Conservation (phyloP, 75 land plant species). For the Selaginella moellendorffii region DNA sequence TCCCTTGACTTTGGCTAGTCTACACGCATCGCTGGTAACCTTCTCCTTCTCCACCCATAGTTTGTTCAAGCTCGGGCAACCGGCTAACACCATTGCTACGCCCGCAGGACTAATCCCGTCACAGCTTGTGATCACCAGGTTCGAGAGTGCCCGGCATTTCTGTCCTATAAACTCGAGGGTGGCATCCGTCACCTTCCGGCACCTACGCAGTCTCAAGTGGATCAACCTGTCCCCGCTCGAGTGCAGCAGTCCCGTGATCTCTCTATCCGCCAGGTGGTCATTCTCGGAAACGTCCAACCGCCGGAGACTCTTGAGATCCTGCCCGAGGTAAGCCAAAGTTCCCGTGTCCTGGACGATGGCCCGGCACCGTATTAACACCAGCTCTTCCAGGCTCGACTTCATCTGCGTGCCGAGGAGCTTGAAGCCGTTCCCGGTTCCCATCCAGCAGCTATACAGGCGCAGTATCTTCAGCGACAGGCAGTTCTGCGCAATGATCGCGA, state of each 20-base stretch:
- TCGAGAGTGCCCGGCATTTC: conserved; percentile 29
- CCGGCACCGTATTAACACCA: conserved; percentile 50
- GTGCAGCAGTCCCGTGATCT: conserved; percentile 40
- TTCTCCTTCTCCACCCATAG: conserved; percentile 44
- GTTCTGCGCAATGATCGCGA: conserved; percentile 28
- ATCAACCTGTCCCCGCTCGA: conserved; percentile 26
- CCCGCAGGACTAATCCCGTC: conserved; percentile 24
- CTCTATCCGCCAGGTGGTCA: conserved; percentile 48
- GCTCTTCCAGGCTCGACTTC: conserved; percentile 42
- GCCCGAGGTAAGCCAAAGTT: conserved; percentile 39
- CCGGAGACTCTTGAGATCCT: conserved; percentile 30
- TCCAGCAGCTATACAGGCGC: conserved; percentile 18
- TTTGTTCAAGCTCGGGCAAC: conserved; percentile 21
- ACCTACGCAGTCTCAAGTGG: conserved; percentile 42
- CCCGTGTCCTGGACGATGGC: conserved; percentile 48
- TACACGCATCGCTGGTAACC: conserved; percentile 28
- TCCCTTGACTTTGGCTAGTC: conserved; percentile 13
- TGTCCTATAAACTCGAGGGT: conserved; percentile 22
- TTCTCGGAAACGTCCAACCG: conserved; percentile 56
- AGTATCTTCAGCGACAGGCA: conserved; percentile 9
- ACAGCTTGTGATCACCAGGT: conserved; percentile 35
- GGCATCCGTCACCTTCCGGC: conserved; percentile 28
- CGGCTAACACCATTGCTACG: conserved; percentile 24
- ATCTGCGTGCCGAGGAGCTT: conserved; percentile 40
- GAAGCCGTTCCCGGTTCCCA: conserved; percentile 22